Evolutionary conservation across 768 basidiomycete genomes (phyloP), one percentile per base, ranked within the genome.

Genomic region (Kwoniella botswanensis): DNA sequence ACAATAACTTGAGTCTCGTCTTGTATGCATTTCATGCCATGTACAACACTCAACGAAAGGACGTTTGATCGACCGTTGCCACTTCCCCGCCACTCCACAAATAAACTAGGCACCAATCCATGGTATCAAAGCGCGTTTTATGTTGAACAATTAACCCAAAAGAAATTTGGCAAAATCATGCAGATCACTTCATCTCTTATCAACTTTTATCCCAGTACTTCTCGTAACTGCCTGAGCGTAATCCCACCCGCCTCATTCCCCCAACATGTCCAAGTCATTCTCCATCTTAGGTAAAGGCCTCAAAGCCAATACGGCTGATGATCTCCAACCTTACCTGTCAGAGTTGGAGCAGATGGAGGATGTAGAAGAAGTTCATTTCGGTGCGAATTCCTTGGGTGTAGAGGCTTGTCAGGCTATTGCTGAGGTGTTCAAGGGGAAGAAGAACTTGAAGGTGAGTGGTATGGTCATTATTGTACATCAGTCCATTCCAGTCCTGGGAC

Each of bases 311-410:
- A 88, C 89, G 17, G 86, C 87, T 13, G 88, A 86, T 0, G 92
- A 96, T 71, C 89, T 95, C 65, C 88, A 89, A 74, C 91, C 92
- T 0, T 88, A 90, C 76, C 85, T 98, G 22, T 77, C 84, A 22
- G 76, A 84, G 62, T 78, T 88, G 21, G 62, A 76, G 44, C 79
- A 72, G n/a, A 78, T 85, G 75, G 87, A 88, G 64, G 86, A 91
- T 58, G 86, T 94, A 74, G 91, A 94, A 83, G 94, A 96, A 85
- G 90, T 98, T 71, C 91, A 94, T 79, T 87, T 99, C 63, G 92
- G 94, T 58, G 96, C 94, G 22, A 98, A 98, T 84, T 95, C 94
- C 21, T 86, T 98, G 67, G 96, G 97, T 60, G 88, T 97, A 29
- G 94, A 92, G 78, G 96, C 96, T 55, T 91, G 94, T 57, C 82